These are phyloP conservation scores for Chaetomiaceae sp. DNA, from an alignment of 2,329 filamentous ascomycete species.

Conservation along the genomic window DNA sequence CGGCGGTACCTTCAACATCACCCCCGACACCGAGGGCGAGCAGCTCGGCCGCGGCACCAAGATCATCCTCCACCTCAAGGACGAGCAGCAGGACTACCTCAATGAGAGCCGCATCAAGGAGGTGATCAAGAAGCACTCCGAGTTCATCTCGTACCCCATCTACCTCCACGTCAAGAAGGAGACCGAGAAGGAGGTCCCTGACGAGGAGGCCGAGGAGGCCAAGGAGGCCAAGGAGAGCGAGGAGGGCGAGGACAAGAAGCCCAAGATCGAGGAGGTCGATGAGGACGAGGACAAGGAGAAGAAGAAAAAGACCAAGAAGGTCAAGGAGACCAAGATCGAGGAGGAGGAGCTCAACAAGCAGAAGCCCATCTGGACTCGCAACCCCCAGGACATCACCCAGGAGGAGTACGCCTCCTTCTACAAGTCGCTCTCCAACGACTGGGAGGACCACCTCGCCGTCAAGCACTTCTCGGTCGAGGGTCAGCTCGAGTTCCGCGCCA, in stretches of 20 bases:
- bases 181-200: conserved; percentile 96
- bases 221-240: conserved; percentile 52
- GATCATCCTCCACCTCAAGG: conserved; percentile 98
- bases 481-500: conserved; percentile 99
- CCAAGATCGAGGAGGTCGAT: conserved; percentile 89
- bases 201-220: conserved; percentile 78
- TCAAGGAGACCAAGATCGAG: conserved; percentile 98
- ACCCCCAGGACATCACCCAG: conserved; percentile 87
- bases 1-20: conserved; percentile 94
- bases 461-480: conserved; percentile 99
- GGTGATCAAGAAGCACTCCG: conserved; percentile 99
- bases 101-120: conserved; percentile 99
- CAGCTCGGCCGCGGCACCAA: conserved; percentile 90
- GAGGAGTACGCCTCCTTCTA: conserved; percentile 99
- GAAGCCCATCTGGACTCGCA: conserved; percentile 99
- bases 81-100: conserved; percentile 97
- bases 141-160: conserved; percentile 99
- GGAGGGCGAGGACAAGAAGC: conserved; percentile 83
- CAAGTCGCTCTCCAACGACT: conserved; percentile 99
- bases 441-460: conserved; percentile 98
- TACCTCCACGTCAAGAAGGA: conserved; percentile 99
- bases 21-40: conserved; percentile 84
- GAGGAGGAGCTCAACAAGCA: conserved; percentile 99
- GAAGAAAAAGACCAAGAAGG: conserved; percentile 97
- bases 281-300: conserved; percentile 76